Conservation (phyloP, 768 basidiomycete genomes). For the Suillus ampliporus region DNA sequence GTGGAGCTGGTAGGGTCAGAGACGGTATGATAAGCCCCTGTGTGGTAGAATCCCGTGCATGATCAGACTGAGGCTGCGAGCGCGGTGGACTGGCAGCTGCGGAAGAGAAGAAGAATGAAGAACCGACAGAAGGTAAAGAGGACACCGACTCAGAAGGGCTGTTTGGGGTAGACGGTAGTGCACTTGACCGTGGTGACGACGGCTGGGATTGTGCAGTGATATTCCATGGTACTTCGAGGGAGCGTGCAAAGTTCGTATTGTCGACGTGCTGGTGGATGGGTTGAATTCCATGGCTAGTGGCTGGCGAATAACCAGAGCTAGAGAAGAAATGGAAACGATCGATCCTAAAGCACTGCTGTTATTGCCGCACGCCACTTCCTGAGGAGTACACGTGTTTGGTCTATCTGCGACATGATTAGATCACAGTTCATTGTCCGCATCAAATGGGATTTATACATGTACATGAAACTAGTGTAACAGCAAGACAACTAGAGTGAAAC, state of each 20-base stretch:
- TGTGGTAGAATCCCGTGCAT: slow-evolving; percentile 41
- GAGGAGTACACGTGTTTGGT: slow-evolving; percentile 41
- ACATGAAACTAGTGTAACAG: not conserved
- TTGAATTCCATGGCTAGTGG: slow-evolving; percentile 31
- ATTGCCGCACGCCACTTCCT: slow-evolving; percentile 10
- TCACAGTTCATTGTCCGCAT: slow-evolving; percentile 2
- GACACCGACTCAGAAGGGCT: slow-evolving; percentile 71
- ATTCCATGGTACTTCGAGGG: slow-evolving; percentile 23
- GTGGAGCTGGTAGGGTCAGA: slow-evolving; percentile 61
- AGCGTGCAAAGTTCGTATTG: slow-evolving; percentile 42
- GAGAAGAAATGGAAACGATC: not conserved
- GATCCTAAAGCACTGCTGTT: not conserved
- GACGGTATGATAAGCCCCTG: slow-evolving; percentile 75
- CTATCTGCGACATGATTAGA: not conserved
- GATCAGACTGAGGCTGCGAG: slow-evolving; percentile 48
- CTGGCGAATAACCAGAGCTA: not conserved
- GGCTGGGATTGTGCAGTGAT: slow-evolving; percentile 41
- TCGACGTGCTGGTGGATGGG: slow-evolving; percentile 44
- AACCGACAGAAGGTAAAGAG: slow-evolving; percentile 73
- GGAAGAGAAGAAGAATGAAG: slow-evolving; percentile 81
- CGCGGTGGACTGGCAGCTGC: slow-evolving; percentile 70
- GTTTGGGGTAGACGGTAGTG: slow-evolving; percentile 61
- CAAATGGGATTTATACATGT: slow-evolving; percentile 1
- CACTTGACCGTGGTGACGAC: slow-evolving; percentile 54
- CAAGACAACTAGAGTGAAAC: not conserved